Evolutionary conservation across 2,329 filamentous ascomycete genomes (phyloP).

Genomic region (Talaromyces sp.): DNA sequence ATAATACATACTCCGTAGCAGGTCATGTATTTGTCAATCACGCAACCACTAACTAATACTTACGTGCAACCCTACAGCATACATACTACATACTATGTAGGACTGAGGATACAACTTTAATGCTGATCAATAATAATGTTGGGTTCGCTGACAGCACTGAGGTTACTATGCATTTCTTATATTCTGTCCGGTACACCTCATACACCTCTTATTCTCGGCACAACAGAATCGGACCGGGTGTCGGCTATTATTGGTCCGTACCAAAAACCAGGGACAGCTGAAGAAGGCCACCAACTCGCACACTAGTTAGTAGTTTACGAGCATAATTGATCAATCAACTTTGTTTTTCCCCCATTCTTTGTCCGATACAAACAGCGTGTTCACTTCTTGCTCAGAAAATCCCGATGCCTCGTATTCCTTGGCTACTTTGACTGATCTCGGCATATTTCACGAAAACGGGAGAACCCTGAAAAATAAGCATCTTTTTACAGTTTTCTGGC

Average conservation of each 20-base stretch:
- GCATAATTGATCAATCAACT: too few relatives aligned
- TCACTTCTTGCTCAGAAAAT: neutral
- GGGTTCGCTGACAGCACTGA: neutral
- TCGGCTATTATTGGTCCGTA: neutral
- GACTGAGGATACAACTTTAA: neutral
- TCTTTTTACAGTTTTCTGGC: neutral
- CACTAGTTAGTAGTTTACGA: too few relatives aligned
- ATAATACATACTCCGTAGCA: too few relatives aligned
- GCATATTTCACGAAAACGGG: neutral
- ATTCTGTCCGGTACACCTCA: too few relatives aligned
- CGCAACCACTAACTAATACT: neutral
- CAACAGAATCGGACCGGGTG: neutral
- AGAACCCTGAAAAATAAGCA: neutral
- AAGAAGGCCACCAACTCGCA: neutral
- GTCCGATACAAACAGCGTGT: neutral
- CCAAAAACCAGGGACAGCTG: neutral
- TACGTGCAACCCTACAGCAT: neutral
- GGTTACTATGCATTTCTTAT: neutral
- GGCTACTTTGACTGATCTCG: neutral
- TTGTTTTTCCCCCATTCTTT: too few relatives aligned
- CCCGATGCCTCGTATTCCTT: neutral
- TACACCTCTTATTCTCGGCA: too few relatives aligned
- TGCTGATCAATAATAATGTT: neutral
- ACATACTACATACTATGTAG: too few relatives aligned
- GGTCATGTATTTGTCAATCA: too few relatives aligned